Evolutionary conservation across 129 eudicot genomes (phyloP).

Genomic region (Sambucus nigra): DNA sequence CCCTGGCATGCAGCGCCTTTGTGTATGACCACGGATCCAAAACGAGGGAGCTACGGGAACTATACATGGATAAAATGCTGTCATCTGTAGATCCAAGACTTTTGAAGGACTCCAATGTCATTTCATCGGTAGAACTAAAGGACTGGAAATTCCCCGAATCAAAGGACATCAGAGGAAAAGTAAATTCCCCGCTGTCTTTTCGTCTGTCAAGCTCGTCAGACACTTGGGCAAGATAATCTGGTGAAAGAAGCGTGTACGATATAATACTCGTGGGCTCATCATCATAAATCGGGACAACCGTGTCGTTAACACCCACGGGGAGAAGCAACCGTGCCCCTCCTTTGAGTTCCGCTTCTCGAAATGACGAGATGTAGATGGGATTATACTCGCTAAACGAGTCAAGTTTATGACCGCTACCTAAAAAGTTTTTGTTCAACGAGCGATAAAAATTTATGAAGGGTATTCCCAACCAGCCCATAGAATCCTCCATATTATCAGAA

Average conservation of each 20-base stretch:
- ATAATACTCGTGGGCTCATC: conserved; percentile 97
- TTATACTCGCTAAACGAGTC: conserved; percentile 54
- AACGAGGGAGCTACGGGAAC: conserved; percentile 46
- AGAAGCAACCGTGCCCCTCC: conserved; percentile 66
- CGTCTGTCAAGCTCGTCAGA: conserved; percentile 57
- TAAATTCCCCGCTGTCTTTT: conserved; percentile 45
- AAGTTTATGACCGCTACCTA: conserved; percentile 46
- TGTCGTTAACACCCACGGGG: conserved; percentile 63
- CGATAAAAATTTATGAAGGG: conserved; percentile 69
- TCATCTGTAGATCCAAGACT: conserved; percentile 66
- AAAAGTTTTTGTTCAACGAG: conserved; percentile 51
- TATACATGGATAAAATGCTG: conserved; percentile 40
- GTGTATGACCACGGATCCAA: conserved; percentile 55
- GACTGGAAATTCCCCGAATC: conserved; percentile 42
- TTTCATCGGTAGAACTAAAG: conserved; percentile 46
- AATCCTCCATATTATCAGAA: conserved; percentile 56
- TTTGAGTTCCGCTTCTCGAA: conserved; percentile 61
- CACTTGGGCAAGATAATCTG: conserved; percentile 50
- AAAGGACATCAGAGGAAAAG: too few species aligned
- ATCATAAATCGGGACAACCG: conserved; percentile 79
- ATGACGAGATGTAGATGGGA: conserved; percentile 69
- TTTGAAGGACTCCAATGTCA: conserved; percentile 42
- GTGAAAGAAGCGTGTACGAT: conserved; percentile 59
- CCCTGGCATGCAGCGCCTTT: conserved; percentile 67
- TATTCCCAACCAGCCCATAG: conserved; percentile 65